Evolutionary conservation across 345 rosid species (phyloP).

Genomic region (Boechera retrofracta): DNA sequence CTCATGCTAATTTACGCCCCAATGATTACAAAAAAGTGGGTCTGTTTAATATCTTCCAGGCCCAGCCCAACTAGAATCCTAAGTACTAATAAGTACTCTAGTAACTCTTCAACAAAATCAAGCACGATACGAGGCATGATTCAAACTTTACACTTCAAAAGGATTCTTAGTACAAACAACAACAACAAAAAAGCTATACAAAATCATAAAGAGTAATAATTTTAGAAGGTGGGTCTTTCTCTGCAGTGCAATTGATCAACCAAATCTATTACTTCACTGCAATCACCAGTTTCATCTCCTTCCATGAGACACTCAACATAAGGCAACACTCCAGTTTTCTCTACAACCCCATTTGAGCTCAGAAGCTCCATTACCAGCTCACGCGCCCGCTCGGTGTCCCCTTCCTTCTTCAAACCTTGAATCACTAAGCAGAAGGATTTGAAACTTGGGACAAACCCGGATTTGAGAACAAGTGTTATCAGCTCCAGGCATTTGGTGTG

Average conservation of each 20-base stretch:
- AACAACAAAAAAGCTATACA: not conserved
- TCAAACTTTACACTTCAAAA: too few relatives aligned
- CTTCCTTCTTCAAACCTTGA: constrained; percentile 47
- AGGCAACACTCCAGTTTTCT: constrained; percentile 37
- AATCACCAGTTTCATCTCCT: constrained; percentile 43
- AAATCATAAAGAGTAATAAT: not conserved
- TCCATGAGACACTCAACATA: constrained; percentile 50
- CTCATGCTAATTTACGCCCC: too few relatives aligned
- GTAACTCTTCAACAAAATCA: too few relatives aligned
- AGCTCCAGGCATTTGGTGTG: constrained; percentile 44
- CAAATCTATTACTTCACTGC: constrained; percentile 38
- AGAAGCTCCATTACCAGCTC: constrained; percentile 52
- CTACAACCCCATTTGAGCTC: constrained; percentile 44
- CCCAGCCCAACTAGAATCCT: too few relatives aligned
- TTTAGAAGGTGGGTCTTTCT: constrained; percentile 33
- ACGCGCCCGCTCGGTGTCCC: constrained; percentile 43
- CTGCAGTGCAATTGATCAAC: constrained; percentile 35
- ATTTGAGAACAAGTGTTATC: constrained; percentile 40
- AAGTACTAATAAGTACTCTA: too few relatives aligned
- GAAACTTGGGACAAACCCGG: constrained; percentile 52
- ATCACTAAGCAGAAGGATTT: constrained; percentile 50
- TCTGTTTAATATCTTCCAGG: too few relatives aligned
- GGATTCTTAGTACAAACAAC: not conserved
- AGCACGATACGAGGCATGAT: too few relatives aligned
- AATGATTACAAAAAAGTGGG: too few relatives aligned